These are phyloP conservation scores for Blepharisma undulans DNA, from an alignment of 169 alveolate species.

Conservation along the genomic window DNA sequence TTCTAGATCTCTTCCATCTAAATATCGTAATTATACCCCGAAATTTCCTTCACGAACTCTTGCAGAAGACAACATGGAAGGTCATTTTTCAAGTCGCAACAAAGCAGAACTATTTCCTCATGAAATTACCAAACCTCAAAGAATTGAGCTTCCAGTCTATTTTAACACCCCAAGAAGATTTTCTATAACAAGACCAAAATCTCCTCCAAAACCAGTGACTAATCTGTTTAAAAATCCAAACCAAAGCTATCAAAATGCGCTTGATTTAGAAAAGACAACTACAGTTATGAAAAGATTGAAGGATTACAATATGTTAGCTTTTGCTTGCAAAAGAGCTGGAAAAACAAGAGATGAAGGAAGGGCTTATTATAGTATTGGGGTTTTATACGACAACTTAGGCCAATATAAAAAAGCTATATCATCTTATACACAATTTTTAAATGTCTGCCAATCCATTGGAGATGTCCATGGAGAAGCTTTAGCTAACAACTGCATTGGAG, in stretches of 20 bases:
- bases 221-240: conserved; percentile 2
- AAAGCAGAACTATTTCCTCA: neutral
- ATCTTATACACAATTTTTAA: conserved; percentile 65
- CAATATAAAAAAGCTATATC: conserved; percentile 66
- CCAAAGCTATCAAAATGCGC: conserved; percentile 38
- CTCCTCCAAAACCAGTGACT: neutral
- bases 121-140: conserved; percentile 60
- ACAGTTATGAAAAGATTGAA: conserved; percentile 61
- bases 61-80: conserved; percentile 40
- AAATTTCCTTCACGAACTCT: conserved; percentile 36
- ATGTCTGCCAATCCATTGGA: conserved; percentile 71
- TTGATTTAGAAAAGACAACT: conserved; percentile 60
- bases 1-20: neutral
- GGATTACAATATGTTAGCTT: conserved; percentile 75
- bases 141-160: conserved; percentile 79
- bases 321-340: conserved; percentile 84
- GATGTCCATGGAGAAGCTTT: conserved; percentile 82
- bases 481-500: conserved; percentile 86
- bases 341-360: conserved; percentile 85
- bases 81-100: neutral
- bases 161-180: conserved; percentile 78
- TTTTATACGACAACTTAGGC: conserved; percentile 73
- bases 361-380: conserved; percentile 81
- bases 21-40: conserved; percentile 4
- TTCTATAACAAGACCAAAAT: conserved; percentile 30